Conservation (phyloP, 768 basidiomycete species). For the Suillus cothurnatus region DNA sequence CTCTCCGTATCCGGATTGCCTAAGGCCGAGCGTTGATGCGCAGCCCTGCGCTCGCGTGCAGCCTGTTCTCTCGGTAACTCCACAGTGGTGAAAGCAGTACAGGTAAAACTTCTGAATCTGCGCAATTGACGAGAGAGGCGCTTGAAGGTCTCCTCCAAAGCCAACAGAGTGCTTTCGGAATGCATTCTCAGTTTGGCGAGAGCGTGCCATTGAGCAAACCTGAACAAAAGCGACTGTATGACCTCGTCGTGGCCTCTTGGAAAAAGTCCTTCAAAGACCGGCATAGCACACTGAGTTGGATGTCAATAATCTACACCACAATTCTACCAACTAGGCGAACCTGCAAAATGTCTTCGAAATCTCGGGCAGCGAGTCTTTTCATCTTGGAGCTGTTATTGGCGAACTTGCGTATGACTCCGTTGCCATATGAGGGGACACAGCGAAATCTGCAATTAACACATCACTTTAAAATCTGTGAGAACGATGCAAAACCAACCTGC, state of each 20-base stretch:
- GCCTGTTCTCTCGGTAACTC: constrained; percentile 42
- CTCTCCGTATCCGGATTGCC: constrained; percentile 2
- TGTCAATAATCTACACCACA: too few relatives aligned
- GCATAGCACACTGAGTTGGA: constrained; percentile 28
- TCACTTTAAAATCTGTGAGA: too few relatives aligned
- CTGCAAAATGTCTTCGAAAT: too few relatives aligned
- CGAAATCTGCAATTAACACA: too few relatives aligned
- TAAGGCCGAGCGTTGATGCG: neutral
- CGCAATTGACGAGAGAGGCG: constrained; percentile 29
- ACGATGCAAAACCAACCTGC: too few relatives aligned
- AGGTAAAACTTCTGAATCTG: constrained; percentile 31
- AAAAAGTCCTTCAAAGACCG: constrained; percentile 34
- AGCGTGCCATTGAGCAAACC: constrained; percentile 15
- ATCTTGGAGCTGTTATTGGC: too few relatives aligned
- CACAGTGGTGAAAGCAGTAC: constrained; percentile 24
- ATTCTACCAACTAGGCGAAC: too few relatives aligned
- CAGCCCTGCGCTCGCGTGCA: constrained; percentile 27
- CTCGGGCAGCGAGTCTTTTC: too few relatives aligned
- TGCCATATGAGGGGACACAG: too few relatives aligned
- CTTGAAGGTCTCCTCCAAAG: neutral
- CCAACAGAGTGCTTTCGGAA: constrained; percentile 17
- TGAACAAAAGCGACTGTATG: constrained; percentile 12
- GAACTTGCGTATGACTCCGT: too few relatives aligned
- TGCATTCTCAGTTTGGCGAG: constrained; percentile 31
- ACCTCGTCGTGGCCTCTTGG: constrained; percentile 8